Evolutionary conservation across 73 alveolate species (phyloP).

Genomic region (Breviolum minutum): DNA sequence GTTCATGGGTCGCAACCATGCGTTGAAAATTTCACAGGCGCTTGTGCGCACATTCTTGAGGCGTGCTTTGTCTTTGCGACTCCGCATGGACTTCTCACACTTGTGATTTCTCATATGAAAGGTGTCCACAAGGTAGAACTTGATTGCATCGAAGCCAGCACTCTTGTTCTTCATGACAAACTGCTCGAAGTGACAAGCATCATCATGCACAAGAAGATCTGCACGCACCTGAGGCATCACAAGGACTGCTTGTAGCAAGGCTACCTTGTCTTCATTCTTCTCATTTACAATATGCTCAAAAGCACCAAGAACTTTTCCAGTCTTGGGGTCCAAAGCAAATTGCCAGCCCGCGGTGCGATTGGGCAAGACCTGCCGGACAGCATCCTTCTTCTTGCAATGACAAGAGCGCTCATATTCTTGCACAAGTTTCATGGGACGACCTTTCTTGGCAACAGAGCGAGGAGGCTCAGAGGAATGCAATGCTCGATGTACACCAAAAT

Average conservation of each 20-base stretch:
- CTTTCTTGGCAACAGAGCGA: background rate
- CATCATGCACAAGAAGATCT: constrained; percentile 27
- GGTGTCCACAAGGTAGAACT: constrained; percentile 19
- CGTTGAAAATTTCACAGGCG: background rate
- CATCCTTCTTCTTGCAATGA: constrained; percentile 22
- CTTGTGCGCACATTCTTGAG: background rate
- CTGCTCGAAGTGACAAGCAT: constrained; percentile 16
- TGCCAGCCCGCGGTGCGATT: constrained; percentile 46
- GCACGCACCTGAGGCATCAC: background rate
- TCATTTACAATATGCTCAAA: constrained; percentile 1
- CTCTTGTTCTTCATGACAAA: background rate
- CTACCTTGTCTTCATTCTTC: constrained; percentile 16
- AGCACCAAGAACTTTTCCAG: constrained; percentile 8
- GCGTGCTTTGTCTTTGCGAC: background rate
- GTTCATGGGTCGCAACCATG: background rate
- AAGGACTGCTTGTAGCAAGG: background rate
- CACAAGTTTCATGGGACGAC: constrained; percentile 25
- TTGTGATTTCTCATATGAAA: constrained; percentile 4
- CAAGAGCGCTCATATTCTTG: constrained; percentile 33
- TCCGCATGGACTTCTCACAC: background rate
- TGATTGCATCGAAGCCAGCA: background rate
- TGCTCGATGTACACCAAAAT: constrained; percentile 11
- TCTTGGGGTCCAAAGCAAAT: background rate
- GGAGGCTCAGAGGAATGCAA: background rate
- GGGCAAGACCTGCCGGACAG: constrained; percentile 20